phyloP scores from a whole-genome alignment of 495 filamentous ascomycete genomes.

The Aspergillus affinis region DNA sequence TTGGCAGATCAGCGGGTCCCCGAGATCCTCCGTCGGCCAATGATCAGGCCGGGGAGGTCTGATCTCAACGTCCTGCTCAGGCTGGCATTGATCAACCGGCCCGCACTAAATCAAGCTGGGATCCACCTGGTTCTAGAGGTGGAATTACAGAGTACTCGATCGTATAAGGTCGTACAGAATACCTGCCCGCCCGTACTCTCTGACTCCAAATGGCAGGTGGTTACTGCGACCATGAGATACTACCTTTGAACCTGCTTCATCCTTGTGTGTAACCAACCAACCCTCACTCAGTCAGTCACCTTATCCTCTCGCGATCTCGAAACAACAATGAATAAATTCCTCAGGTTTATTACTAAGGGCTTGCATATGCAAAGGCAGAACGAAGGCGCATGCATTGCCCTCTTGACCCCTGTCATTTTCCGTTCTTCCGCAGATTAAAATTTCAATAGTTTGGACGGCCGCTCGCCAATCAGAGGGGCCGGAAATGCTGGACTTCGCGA shows the following conservation, averaged over 20 bases:
- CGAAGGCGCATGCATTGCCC: neutral
- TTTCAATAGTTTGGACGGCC: slow-evolving; percentile 7
- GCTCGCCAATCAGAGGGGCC: neutral
- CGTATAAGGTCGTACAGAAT: slow-evolving; percentile 1
- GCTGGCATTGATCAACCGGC: slow-evolving; percentile 13
- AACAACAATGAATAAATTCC: neutral
- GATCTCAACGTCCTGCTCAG: slow-evolving; percentile 15
- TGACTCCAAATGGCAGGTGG: neutral
- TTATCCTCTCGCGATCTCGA: neutral
- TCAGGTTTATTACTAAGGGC: neutral
- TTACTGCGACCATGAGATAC: neutral
- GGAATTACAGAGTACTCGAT: neutral
- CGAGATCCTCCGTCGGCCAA: slow-evolving; percentile 42
- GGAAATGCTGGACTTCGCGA: neutral
- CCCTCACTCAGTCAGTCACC: too few relatives aligned
- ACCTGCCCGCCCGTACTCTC: neutral
- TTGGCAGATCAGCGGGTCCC: slow-evolving; percentile 20
- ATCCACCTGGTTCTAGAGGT: slow-evolving; percentile 13
- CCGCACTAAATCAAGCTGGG: slow-evolving; percentile 10
- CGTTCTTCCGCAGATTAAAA: slow-evolving; percentile 4
- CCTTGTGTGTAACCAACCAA: too few relatives aligned
- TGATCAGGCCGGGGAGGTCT: slow-evolving; percentile 12
- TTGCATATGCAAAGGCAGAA: neutral
- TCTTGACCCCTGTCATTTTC: slow-evolving; percentile 3
- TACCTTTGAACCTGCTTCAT: neutral